Evolutionary conservation across 2,329 filamentous ascomycete genomes (phyloP).

Genomic region (Ophiobolus disseminans): DNA sequence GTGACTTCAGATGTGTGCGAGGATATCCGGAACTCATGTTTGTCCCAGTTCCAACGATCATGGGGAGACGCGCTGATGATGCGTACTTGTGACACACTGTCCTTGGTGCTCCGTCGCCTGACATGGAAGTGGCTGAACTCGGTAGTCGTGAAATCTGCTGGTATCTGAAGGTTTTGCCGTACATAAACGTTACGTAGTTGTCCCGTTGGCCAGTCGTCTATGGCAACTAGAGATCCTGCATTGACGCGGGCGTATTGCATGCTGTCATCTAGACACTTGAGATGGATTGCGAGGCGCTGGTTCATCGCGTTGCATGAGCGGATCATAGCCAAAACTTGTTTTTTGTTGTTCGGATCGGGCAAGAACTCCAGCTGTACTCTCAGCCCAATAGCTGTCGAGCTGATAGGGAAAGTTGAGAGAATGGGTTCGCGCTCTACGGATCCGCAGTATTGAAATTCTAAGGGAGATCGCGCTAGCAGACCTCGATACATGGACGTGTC

Average conservation of each 20-base stretch:
- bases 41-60: slow-evolving; percentile 16
- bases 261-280: slow-evolving; percentile 28
- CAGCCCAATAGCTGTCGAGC: slow-evolving; percentile 29
- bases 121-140: slow-evolving; percentile 31
- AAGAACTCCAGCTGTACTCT: slow-evolving; percentile 34
- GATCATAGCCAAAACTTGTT: slow-evolving; percentile 24
- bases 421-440: slow-evolving; percentile 30
- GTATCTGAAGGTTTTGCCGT: slow-evolving; percentile 30
- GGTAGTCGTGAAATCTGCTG: slow-evolving; percentile 25
- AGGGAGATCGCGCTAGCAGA: slow-evolving; percentile 31
- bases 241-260: slow-evolving; percentile 46
- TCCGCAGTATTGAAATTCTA: slow-evolving; percentile 28
- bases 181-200: slow-evolving; percentile 32
- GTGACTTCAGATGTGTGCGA: slow-evolving; percentile 13
- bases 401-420: slow-evolving; percentile 25
- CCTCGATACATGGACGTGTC: slow-evolving; percentile 29
- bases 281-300: slow-evolving; percentile 30
- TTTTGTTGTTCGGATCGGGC: slow-evolving; percentile 21
- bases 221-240: slow-evolving; percentile 62
- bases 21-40: slow-evolving; percentile 26
- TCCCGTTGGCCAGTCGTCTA: slow-evolving; percentile 47
- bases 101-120: slow-evolving; percentile 22
- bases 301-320: slow-evolving; percentile 30
- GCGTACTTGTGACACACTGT: slow-evolving; percentile 22
- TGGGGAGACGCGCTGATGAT: slow-evolving; percentile 22